phyloP scores from a whole-genome alignment of 805 yeast genomes.

The Nakazawaea ishiwadae region DNA sequence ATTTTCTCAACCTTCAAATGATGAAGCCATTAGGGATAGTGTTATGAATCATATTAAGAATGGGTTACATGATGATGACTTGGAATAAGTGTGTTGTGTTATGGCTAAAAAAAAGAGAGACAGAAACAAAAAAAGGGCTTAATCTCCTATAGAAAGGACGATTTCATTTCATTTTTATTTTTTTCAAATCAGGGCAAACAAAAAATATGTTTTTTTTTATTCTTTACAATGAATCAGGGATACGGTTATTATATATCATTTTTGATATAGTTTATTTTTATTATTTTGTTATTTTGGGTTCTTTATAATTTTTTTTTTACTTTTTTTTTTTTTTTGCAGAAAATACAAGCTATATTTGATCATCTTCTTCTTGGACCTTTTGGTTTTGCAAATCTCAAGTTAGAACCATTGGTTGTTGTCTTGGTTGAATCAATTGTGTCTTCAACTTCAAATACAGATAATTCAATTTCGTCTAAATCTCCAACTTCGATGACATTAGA shows the following conservation, averaged over 20 bases:
- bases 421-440: conserved; percentile 17
- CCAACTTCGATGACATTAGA: conserved; percentile 63
- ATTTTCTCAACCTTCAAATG: neutral
- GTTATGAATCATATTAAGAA: neutral
- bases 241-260: no score
- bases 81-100: neutral
- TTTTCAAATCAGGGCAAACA: no score
- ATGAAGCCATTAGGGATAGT: neutral
- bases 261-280: no score
- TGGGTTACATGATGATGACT: neutral
- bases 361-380: conserved; percentile 63
- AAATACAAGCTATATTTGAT: neutral
- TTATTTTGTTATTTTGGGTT: neutral
- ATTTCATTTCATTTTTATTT: no score
- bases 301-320: neutral
- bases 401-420: conserved; percentile 13
- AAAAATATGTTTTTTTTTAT: no score
- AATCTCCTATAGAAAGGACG: no score
- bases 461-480: conserved; percentile 63
- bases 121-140: neutral
- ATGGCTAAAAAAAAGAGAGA: neutral
- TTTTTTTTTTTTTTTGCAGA: neutral
- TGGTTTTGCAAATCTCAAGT: conserved; percentile 52
- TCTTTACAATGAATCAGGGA: no score
- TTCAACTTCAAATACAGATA: conserved; percentile 35